Evolutionary conservation across 148 eudicot genomes (phyloP).

Genomic region (Rhododendron ferrugineum): DNA sequence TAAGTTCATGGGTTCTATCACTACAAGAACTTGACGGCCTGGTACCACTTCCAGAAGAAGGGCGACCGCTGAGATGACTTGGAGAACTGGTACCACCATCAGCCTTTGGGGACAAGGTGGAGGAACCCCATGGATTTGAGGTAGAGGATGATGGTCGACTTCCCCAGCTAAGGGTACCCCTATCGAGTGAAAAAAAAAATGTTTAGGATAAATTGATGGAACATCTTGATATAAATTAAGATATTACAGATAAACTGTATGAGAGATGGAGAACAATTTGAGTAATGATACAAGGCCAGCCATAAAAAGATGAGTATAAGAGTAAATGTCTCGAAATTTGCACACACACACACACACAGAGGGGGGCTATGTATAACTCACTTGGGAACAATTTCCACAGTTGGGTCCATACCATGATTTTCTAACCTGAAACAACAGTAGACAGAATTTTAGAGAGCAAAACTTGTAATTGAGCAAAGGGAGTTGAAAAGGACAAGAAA

Average conservation of each 20-base stretch:
- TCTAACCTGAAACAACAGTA: constrained; percentile 60
- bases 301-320: background rate
- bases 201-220: background rate
- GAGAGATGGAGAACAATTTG: background rate
- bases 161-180: constrained; percentile 95
- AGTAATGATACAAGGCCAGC: background rate
- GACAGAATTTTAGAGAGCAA: constrained; percentile 24
- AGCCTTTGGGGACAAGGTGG: constrained; percentile 60
- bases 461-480: background rate
- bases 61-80: constrained; percentile 70
- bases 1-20: constrained; percentile 58
- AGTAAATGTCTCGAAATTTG: background rate
- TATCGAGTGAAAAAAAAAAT: constrained; percentile 10
- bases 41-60: constrained; percentile 84
- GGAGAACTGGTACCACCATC: constrained; percentile 71
- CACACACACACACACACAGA: background rate
- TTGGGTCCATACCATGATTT: constrained; percentile 93
- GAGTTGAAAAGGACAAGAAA: constrained; percentile 10
- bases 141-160: constrained; percentile 76
- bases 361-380: constrained; percentile 37
- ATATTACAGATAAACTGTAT: background rate
- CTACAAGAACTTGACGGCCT: constrained; percentile 96
- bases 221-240: background rate
- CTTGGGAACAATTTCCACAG: constrained; percentile 98
- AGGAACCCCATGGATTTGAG: constrained; percentile 84